Conservation (phyloP, 202 grass and related monocot genomes). For the Setaria viridis region DNA sequence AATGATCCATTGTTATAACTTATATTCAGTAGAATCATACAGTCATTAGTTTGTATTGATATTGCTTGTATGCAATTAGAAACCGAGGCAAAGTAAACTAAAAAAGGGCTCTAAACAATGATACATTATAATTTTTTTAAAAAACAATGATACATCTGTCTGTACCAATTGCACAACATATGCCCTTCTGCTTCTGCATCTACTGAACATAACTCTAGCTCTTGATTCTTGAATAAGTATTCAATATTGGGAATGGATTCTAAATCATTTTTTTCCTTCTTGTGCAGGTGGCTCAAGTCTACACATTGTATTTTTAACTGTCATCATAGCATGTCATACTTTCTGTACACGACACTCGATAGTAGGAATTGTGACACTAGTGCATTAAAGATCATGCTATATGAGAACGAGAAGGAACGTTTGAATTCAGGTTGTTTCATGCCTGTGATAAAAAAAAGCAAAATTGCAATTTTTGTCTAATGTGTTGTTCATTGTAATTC, state of each 20-base stretch:
- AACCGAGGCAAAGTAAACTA: background rate
- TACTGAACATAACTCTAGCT: background rate
- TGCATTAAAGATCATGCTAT: background rate
- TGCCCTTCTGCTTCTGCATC: background rate
- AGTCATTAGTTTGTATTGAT: background rate
- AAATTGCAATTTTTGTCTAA: slow-evolving; percentile 13
- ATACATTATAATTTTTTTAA: too few relatives aligned
- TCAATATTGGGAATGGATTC: background rate
- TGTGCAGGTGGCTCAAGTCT: background rate
- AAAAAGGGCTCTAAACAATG: background rate
- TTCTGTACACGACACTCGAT: background rate
- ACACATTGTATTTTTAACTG: background rate
- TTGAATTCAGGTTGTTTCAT: background rate
- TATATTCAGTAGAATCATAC: background rate
- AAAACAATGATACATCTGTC: background rate
- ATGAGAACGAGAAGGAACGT: background rate
- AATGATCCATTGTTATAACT: background rate
- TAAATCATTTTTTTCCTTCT: background rate
- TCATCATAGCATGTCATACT: background rate
- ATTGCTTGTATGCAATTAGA: background rate
- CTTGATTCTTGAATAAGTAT: background rate
- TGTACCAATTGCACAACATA: background rate
- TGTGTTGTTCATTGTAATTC: background rate
- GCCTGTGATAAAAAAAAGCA: background rate
- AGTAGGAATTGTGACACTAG: background rate